A percentile compares a stretch with the other conserved stretches of the same genome.
Conservation (phyloP, 202 grass and related monocot species). For the Panicum hallii region DNA sequence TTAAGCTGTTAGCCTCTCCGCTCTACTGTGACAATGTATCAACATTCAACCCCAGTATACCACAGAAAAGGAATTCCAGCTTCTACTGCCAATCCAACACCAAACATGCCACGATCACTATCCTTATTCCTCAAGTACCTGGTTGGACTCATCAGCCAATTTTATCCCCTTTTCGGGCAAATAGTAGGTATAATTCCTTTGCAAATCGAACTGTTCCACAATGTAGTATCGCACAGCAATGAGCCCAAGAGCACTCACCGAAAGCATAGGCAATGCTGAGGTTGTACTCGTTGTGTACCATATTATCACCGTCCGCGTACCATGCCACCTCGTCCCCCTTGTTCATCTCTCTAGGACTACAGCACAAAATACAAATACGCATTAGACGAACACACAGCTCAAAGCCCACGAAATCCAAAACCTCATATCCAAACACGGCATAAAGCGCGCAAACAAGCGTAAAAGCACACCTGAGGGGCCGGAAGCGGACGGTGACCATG, state of each 20-base stretch:
- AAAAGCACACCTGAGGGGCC: constrained; percentile 75
- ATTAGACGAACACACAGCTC: constrained; percentile 25
- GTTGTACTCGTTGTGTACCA: constrained; percentile 89
- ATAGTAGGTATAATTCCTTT: neutral
- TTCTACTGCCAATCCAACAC: neutral
- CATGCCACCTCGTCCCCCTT: constrained; percentile 97
- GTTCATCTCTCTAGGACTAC: constrained; percentile 90
- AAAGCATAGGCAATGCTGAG: constrained; percentile 87
- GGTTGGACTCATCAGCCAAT: neutral
- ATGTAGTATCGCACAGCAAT: constrained; percentile 11
- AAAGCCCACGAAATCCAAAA: constrained; percentile 19
- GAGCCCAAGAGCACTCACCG: constrained; percentile 58
- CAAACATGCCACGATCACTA: neutral
- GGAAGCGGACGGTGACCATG: constrained; percentile 96
- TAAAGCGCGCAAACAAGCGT: constrained; percentile 25
- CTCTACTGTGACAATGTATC: constrained; percentile 21
- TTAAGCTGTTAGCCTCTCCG: constrained; percentile 3
- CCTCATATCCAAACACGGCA: neutral
- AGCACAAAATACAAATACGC: constrained; percentile 16
- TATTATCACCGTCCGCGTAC: constrained; percentile 90
- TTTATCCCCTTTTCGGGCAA: constrained; percentile 8
- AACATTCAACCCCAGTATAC: neutral
- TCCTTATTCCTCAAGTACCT: neutral
- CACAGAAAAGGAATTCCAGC: neutral
- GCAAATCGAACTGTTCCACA: neutral